These are phyloP conservation scores for Coemansia sp. DNA, from an alignment of 192 early-diverging fungal species.

Conservation along the genomic window DNA sequence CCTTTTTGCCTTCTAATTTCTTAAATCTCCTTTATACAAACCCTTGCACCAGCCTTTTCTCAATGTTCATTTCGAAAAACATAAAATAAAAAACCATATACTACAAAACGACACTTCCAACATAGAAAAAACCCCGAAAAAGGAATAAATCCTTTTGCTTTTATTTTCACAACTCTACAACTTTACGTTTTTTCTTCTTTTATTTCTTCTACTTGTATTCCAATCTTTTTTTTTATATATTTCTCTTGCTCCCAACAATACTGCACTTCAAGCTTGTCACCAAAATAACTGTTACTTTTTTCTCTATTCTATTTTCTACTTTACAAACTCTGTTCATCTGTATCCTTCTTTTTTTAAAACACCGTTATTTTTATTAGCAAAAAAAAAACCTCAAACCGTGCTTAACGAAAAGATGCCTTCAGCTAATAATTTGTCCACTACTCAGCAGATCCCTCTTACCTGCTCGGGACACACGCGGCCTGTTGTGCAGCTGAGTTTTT, in stretches of 20 bases:
- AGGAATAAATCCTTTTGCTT: background rate
- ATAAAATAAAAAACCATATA: background rate
- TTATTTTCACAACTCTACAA: background rate
- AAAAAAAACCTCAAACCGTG: no score
- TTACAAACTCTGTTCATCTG: background rate
- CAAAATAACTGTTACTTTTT: background rate
- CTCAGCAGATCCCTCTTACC: slow-evolving; percentile 72
- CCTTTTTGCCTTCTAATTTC: slow-evolving; percentile 5
- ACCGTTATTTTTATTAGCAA: no score
- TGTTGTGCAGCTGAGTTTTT: slow-evolving; percentile 86
- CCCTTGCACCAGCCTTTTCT: background rate
- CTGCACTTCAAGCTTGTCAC: background rate
- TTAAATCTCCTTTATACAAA: background rate
- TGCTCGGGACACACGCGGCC: slow-evolving; percentile 91
- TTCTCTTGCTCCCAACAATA: background rate
- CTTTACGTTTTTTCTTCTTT: background rate
- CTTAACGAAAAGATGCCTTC: slow-evolving; percentile 21
- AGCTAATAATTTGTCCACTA: slow-evolving; percentile 22
- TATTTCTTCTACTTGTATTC: slow-evolving; percentile 1
- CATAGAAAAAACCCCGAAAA: background rate
- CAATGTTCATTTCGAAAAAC: background rate
- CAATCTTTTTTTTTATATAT: slow-evolving; percentile 6
- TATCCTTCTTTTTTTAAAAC: background rate
- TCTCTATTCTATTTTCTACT: background rate
- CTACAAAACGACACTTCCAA: background rate